These are phyloP conservation scores for Aspergillus sergii DNA, from an alignment of 2,329 filamentous ascomycete genomes.

Conservation along the genomic window DNA sequence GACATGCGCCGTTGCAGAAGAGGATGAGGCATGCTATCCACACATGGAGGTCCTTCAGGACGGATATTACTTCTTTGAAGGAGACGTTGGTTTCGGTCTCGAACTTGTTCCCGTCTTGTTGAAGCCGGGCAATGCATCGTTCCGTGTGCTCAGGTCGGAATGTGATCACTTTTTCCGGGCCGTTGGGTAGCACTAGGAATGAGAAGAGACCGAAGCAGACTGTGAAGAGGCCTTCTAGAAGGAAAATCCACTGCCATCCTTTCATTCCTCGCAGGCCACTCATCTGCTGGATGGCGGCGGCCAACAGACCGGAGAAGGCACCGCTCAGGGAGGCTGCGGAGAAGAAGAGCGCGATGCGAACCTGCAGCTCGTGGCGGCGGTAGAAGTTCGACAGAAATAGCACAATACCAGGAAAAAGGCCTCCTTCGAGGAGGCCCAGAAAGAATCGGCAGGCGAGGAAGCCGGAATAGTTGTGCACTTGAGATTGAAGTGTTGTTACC, in stretches of 20 bases:
- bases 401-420: slow-evolving; percentile 50
- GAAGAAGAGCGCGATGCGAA: slow-evolving; percentile 33
- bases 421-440: slow-evolving; percentile 66
- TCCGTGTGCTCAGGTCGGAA: slow-evolving; percentile 52
- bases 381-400: slow-evolving; percentile 30
- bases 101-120: slow-evolving; percentile 17
- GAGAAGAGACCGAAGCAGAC: slow-evolving; percentile 51
- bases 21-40: slow-evolving; percentile 12
- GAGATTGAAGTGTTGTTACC: slow-evolving; percentile 38
- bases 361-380: slow-evolving; percentile 30
- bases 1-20: slow-evolving; percentile 18
- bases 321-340: slow-evolving; percentile 36
- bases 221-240: slow-evolving; percentile 49
- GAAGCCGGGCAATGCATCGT: slow-evolving; percentile 15
- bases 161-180: slow-evolving; percentile 62
- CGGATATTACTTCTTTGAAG: slow-evolving; percentile 9
- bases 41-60: slow-evolving; percentile 17
- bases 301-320: slow-evolving; percentile 53
- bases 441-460: slow-evolving; percentile 56
- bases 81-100: slow-evolving; percentile 13
- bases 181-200: slow-evolving; percentile 63
- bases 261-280: slow-evolving; percentile 44
- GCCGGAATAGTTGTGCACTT: slow-evolving; percentile 17
- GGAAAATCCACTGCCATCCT: slow-evolving; percentile 32
- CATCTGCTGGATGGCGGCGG: slow-evolving; percentile 49